Evolutionary conservation across 305 asterid genomes (phyloP).

Genomic region (Fraxinus paxiana): DNA sequence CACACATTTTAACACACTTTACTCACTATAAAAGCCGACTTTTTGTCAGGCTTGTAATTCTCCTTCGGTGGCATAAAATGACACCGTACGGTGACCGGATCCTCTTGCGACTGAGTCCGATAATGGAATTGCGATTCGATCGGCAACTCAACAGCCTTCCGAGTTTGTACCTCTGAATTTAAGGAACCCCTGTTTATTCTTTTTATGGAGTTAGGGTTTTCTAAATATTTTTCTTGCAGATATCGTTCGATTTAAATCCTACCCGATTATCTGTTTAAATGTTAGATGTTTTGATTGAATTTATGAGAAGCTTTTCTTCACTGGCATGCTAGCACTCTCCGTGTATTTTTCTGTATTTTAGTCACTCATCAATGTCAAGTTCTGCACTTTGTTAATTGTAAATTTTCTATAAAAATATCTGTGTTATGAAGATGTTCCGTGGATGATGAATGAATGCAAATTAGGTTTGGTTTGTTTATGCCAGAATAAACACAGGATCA

Average conservation of each 20-base stretch:
- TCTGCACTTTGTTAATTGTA: not conserved
- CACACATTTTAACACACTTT: not conserved
- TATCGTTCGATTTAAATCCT: not conserved
- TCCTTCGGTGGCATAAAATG: constrained; percentile 30
- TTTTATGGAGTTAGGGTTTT: not conserved
- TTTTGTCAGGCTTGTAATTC: constrained; percentile 44
- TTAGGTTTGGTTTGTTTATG: not conserved
- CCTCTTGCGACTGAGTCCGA: not conserved
- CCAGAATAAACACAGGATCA: not conserved
- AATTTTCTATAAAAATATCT: not conserved
- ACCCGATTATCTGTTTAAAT: not conserved
- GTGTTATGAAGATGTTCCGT: not conserved
- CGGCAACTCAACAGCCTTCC: not conserved
- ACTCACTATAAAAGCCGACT: constrained; percentile 8
- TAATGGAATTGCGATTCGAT: not conserved
- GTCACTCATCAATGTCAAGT: not conserved
- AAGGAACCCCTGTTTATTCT: not conserved
- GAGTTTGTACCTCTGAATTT: not conserved
- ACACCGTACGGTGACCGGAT: constrained; percentile 11
- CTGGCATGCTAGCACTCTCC: not conserved
- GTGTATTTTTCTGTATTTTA: not conserved
- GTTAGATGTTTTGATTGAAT: not conserved
- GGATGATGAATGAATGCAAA: not conserved
- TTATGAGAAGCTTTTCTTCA: not conserved
- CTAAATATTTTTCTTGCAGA: not conserved